phyloP scores from a whole-genome alignment of 228 moss, liverwort and hornwort species.

The Sphagnum magellanicum region DNA sequence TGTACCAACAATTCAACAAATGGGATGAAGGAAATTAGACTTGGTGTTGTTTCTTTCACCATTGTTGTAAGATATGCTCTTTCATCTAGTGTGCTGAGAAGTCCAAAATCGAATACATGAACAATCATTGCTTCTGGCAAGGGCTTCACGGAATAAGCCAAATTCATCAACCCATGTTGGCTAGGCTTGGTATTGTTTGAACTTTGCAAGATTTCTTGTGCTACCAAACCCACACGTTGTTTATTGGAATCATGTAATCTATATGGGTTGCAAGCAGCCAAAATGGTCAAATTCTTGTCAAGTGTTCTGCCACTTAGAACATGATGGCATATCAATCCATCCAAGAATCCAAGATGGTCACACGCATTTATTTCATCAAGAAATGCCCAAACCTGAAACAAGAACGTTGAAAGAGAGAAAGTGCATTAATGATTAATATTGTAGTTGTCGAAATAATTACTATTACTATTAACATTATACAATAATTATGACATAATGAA shows the following conservation, averaged over 20 bases:
- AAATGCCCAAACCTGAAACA: slow-evolving; percentile 50
- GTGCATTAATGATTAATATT: no score
- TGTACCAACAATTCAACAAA: slow-evolving; percentile 46
- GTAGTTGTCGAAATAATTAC: no score
- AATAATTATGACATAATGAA: no score
- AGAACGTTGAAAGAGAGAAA: no score
- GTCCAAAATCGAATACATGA: slow-evolving; percentile 58
- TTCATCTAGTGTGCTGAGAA: slow-evolving; percentile 45
- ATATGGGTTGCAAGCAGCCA: slow-evolving; percentile 59
- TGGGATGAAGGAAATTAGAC: not conserved
- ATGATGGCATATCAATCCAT: slow-evolving; percentile 50
- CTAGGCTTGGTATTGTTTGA: slow-evolving; percentile 25
- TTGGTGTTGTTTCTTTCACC: slow-evolving; percentile 19
- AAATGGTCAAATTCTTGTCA: slow-evolving; percentile 27
- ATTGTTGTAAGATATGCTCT: slow-evolving; percentile 46
- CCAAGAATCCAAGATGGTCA: slow-evolving; percentile 53
- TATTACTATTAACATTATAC: no score
- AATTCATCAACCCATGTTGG: slow-evolving; percentile 4
- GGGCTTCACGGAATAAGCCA: slow-evolving; percentile 60
- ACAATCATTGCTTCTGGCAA: slow-evolving; percentile 56
- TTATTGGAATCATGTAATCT: slow-evolving; percentile 39
- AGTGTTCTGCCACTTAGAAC: slow-evolving; percentile 28
- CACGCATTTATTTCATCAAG: slow-evolving; percentile 62
- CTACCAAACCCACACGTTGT: slow-evolving; percentile 34
- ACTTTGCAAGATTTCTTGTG: slow-evolving; percentile 37